Conservation (phyloP, 495 filamentous ascomycete species). For the Entonaema liquescens region DNA sequence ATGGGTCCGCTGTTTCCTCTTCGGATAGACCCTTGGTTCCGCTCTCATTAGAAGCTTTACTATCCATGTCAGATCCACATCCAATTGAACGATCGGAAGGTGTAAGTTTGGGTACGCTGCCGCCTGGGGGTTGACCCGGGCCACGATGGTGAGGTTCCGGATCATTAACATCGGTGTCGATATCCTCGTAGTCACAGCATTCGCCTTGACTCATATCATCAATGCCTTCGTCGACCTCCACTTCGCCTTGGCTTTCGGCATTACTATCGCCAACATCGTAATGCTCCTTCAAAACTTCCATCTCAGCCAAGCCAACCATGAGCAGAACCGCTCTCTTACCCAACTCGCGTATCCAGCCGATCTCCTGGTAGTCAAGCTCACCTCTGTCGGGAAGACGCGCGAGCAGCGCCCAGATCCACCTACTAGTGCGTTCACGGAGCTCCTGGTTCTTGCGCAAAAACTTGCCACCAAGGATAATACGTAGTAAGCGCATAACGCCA, state of each 20-base stretch:
- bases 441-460: conserved; percentile 57
- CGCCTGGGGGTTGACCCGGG: background rate
- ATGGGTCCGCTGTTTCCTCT: conserved; percentile 34
- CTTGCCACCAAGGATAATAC: conserved; percentile 54
- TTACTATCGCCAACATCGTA: conserved; percentile 46
- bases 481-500: conserved; percentile 65
- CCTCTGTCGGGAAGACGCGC: conserved; percentile 65
- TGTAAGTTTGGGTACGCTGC: background rate
- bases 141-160: conserved; percentile 31
- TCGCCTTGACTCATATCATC: conserved; percentile 36
- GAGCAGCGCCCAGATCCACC: conserved; percentile 71
- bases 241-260: conserved; percentile 37
- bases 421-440: conserved; percentile 58
- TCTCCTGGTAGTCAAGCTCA: conserved; percentile 64
- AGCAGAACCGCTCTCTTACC: conserved; percentile 66
- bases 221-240: conserved; percentile 37
- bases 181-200: conserved; percentile 30
- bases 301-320: conserved; percentile 60
- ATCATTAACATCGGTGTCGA: conserved; percentile 41
- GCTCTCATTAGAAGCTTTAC: background rate
- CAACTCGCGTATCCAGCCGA: conserved; percentile 66
- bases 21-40: conserved; percentile 17
- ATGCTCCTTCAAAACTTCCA: conserved; percentile 52
- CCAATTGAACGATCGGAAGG: background rate
- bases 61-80: background rate